Percentiles rank a stretch among this genome's conserved stretches.
Evolutionary conservation across 2,329 filamentous ascomycete species (phyloP).

Genomic region (Chaetomiaceae sp.): DNA sequence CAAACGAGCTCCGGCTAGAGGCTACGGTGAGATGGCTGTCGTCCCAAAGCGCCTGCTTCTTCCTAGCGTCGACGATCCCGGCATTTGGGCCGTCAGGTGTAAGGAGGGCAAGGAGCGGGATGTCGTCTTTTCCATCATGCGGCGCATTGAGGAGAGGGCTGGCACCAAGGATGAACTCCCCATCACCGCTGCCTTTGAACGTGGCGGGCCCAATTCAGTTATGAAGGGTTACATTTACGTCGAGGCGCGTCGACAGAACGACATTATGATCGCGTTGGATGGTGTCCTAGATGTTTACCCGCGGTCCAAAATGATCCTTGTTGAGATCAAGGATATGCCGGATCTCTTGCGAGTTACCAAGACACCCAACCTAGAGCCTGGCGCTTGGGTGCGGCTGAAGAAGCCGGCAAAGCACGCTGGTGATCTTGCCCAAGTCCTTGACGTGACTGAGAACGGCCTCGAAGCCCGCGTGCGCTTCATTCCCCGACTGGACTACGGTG

Average conservation of each 20-base stretch:
- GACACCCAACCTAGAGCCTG: slow-evolving; percentile 76
- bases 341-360: slow-evolving; percentile 89
- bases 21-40: slow-evolving; percentile 65
- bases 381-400: slow-evolving; percentile 87
- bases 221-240: slow-evolving; percentile 97
- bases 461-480: slow-evolving; percentile 85
- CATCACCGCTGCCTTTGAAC: slow-evolving; percentile 89
- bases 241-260: slow-evolving; percentile 80
- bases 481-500: slow-evolving; percentile 85
- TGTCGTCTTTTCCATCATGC: slow-evolving; percentile 81
- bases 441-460: slow-evolving; percentile 88
- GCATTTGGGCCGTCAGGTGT: slow-evolving; percentile 90
- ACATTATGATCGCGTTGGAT: slow-evolving; percentile 78
- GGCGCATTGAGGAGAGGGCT: slow-evolving; percentile 75
- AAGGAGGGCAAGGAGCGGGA: slow-evolving; percentile 95
- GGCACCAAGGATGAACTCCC: slow-evolving; percentile 74
- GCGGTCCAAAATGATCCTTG: slow-evolving; percentile 76
- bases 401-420: slow-evolving; percentile 76
- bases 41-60: slow-evolving; percentile 83
- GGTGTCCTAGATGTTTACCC: slow-evolving; percentile 87
- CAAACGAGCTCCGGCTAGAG: slow-evolving; percentile 63
- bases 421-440: slow-evolving; percentile 86
- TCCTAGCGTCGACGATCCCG: slow-evolving; percentile 90
- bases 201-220: slow-evolving; percentile 67
- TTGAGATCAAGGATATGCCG: slow-evolving; percentile 96